phyloP scores from a whole-genome alignment of 441 rosid genomes.

The Pelargonium cotyledonis region DNA sequence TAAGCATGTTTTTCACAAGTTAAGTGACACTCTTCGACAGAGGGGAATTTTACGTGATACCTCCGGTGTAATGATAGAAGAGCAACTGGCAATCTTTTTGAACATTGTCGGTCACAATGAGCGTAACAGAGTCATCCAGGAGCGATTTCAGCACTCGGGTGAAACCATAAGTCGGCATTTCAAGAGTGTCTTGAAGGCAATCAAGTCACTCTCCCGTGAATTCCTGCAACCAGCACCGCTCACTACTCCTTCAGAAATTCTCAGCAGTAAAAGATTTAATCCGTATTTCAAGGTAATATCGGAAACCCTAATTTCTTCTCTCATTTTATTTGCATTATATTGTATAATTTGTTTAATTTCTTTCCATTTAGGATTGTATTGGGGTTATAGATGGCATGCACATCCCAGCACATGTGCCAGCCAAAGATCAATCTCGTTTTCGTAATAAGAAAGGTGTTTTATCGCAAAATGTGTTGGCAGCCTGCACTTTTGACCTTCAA shows the following conservation, averaged over 20 bases:
- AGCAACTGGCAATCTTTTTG: slow-evolving; percentile 74
- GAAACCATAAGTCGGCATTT: slow-evolving; percentile 87
- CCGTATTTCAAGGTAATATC: slow-evolving; percentile 66
- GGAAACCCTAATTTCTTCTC: slow-evolving; percentile 10
- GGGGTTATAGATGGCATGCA: slow-evolving; percentile 72
- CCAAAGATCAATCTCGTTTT: slow-evolving; percentile 70
- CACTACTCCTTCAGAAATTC: slow-evolving; percentile 42
- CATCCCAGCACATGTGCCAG: slow-evolving; percentile 66
- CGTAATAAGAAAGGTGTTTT: slow-evolving; percentile 59
- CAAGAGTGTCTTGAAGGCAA: slow-evolving; percentile 69
- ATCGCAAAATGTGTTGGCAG: slow-evolving; percentile 71
- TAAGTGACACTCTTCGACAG: slow-evolving; percentile 45
- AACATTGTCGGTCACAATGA: slow-evolving; percentile 72
- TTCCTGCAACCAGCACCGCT: slow-evolving; percentile 41
- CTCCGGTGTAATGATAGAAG: slow-evolving; percentile 69
- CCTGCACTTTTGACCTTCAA: slow-evolving; percentile 73
- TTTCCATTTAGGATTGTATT: slow-evolving; percentile 53
- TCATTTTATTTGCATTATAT: neutral
- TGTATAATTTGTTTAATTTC: slow-evolving; percentile 22
- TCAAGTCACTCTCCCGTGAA: slow-evolving; percentile 75
- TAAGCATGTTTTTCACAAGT: slow-evolving; percentile 61
- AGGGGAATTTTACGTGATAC: slow-evolving; percentile 62
- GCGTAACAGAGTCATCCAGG: slow-evolving; percentile 72
- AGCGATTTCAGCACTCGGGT: slow-evolving; percentile 71
- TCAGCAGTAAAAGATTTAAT: slow-evolving; percentile 43